phyloP scores from a whole-genome alignment of 2,329 filamentous ascomycete genomes.

The Nothophoma quercina region DNA sequence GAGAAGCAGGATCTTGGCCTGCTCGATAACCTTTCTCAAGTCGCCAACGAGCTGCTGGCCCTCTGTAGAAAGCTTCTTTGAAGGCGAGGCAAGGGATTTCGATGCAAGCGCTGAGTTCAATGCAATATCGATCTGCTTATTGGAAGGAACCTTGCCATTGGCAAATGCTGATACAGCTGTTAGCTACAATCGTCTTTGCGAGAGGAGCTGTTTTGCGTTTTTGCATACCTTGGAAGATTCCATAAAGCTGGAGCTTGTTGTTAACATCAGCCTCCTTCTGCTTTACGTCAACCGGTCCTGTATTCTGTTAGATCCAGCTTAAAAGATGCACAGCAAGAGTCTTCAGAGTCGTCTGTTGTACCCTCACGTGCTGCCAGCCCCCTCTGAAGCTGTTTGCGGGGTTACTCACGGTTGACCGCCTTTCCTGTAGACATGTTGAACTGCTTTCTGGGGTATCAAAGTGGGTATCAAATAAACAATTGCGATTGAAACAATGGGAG shows the following conservation, averaged over 20 bases:
- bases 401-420: slow-evolving; percentile 38
- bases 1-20: slow-evolving; percentile 84
- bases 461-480: slow-evolving; percentile 42
- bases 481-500: slow-evolving; percentile 31
- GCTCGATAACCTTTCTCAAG: slow-evolving; percentile 77
- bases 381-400: not conserved
- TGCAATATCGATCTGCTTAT: slow-evolving; percentile 94
- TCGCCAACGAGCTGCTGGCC: slow-evolving; percentile 82
- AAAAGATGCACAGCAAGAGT: not conserved
- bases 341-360: not conserved
- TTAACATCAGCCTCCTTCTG: slow-evolving; percentile 86
- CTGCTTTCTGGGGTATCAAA: slow-evolving; percentile 35
- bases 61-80: slow-evolving; percentile 79
- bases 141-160: slow-evolving; percentile 90
- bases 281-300: slow-evolving; percentile 70
- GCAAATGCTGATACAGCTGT: slow-evolving; percentile 72
- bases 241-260: slow-evolving; percentile 92
- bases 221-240: slow-evolving; percentile 74
- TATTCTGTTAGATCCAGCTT: slow-evolving; percentile 59
- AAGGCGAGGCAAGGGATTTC: slow-evolving; percentile 72
- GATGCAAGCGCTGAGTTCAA: slow-evolving; percentile 86
- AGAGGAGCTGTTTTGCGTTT: not conserved
- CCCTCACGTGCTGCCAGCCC: not conserved
- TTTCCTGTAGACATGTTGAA: slow-evolving; percentile 35
- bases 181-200: slow-evolving; percentile 11